Conservation (phyloP, 2,329 filamentous ascomycete species). For the Aspergillus niger region DNA sequence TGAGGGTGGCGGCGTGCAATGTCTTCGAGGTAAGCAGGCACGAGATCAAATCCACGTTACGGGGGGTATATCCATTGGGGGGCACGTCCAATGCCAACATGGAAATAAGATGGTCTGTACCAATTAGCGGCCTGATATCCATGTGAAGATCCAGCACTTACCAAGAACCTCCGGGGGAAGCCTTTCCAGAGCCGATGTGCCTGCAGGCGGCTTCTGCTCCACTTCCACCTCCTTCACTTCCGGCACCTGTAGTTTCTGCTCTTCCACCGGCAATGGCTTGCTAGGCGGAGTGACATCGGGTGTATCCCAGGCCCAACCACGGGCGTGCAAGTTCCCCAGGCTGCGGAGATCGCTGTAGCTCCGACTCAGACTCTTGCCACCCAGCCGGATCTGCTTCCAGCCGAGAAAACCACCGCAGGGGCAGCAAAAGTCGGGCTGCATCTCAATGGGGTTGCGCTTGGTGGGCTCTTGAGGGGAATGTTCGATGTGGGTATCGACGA, state of each 20-base stretch:
- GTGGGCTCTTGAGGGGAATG: conserved; percentile 30
- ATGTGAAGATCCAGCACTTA: conserved; percentile 47
- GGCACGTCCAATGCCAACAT: conserved; percentile 72
- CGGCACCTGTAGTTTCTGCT: conserved; percentile 15
- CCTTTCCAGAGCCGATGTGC: conserved; percentile 61
- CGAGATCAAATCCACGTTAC: conserved; percentile 76
- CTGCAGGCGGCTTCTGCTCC: conserved; percentile 26
- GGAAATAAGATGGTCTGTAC: conserved; percentile 70
- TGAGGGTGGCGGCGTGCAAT: conserved; percentile 71
- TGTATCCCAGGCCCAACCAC: conserved; percentile 48
- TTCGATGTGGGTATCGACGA: conserved; percentile 43
- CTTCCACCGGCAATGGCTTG: conserved; percentile 19
- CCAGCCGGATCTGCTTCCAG: conserved; percentile 49
- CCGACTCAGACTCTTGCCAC: conserved; percentile 47
- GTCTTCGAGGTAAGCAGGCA: conserved; percentile 74
- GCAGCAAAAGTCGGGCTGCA: conserved; percentile 49
- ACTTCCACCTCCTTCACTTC: conserved; percentile 8
- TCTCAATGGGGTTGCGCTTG: conserved; percentile 28
- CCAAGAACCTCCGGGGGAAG: conserved; percentile 71
- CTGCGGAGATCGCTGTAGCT: conserved; percentile 47
- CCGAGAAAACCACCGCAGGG: conserved; percentile 48
- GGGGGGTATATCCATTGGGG: conserved; percentile 72
- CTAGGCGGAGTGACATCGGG: conserved; percentile 18
- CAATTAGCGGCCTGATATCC: conserved; percentile 11
- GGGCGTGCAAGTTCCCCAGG: conserved; percentile 37